Percentiles rank a stretch among this genome's conserved stretches.
Evolutionary conservation across 1,139 yeast species (phyloP).

Genomic region (Yamadazyma sp.): DNA sequence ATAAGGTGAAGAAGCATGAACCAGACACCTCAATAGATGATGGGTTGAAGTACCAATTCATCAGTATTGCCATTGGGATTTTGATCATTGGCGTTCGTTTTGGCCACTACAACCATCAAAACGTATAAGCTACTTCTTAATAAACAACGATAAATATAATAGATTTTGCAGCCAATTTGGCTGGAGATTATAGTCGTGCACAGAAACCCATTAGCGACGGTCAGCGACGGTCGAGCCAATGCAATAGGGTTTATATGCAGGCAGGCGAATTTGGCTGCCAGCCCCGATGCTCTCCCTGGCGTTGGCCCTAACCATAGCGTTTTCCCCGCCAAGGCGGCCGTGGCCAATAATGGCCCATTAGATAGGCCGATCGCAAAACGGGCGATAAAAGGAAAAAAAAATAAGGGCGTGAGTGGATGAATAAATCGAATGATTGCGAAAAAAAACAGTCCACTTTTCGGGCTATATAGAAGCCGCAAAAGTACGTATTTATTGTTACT

Average conservation of each 20-base stretch:
- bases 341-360: background rate
- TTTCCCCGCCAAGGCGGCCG: too few species aligned
- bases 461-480: background rate
- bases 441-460: slow-evolving; percentile 2
- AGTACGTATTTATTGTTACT: background rate
- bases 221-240: too few species aligned
- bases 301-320: too few species aligned
- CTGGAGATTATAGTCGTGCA: too few species aligned
- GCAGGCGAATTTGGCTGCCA: background rate
- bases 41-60: slow-evolving; percentile 42
- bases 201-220: too few species aligned
- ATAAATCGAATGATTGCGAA: slow-evolving; percentile 3
- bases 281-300: too few species aligned
- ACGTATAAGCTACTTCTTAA: background rate
- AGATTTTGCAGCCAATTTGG: slow-evolving; percentile 1
- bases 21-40: slow-evolving; percentile 36
- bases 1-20: slow-evolving; percentile 18
- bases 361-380: background rate
- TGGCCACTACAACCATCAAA: slow-evolving; percentile 24
- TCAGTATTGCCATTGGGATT: slow-evolving; percentile 46
- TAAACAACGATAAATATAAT: background rate
- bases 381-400: background rate
- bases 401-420: slow-evolving; percentile 1
- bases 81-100: slow-evolving; percentile 43
- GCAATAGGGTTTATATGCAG: too few species aligned